Conservation (phyloP, 23 red algal genomes). For the Gracilaria domingensis region DNA sequence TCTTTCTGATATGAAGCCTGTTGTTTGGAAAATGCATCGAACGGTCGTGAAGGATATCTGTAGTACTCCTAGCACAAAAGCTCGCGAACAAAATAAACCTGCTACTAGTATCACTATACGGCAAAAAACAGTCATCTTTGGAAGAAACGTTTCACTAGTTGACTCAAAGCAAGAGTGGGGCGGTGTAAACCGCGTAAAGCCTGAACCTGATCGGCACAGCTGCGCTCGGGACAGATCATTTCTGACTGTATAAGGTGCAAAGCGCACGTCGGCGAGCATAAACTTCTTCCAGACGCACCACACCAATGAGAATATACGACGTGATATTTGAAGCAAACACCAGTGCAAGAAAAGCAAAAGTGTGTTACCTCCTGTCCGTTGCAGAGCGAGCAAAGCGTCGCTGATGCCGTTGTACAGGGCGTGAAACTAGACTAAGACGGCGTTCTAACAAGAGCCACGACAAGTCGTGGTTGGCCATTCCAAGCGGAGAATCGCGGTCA, state of each 20-base stretch:
- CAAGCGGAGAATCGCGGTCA: background rate
- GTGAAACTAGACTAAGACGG: conserved; percentile 29
- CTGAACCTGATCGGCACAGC: background rate
- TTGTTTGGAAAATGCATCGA: background rate
- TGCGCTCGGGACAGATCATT: background rate
- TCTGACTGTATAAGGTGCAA: background rate
- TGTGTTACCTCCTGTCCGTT: conserved; percentile 8
- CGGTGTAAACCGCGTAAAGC: background rate
- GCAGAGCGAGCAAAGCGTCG: conserved; percentile 21
- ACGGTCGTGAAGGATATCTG: background rate
- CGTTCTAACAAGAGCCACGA: conserved; percentile 49
- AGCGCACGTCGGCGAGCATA: background rate
- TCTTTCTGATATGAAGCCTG: too few relatives aligned
- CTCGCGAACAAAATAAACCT: conserved; percentile 6
- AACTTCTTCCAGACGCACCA: background rate
- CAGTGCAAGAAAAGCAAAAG: background rate
- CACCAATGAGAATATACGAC: background rate
- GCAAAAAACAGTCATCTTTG: background rate
- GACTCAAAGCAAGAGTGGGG: background rate
- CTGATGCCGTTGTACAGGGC: conserved; percentile 21
- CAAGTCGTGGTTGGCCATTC: conserved; percentile 4
- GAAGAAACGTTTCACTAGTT: background rate
- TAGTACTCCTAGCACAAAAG: background rate
- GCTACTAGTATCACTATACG: background rate
- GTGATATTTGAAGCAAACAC: background rate